Evolutionary conservation across 1,284 basidiomycete genomes (phyloP).

Genomic region (Afroboletus lepidellus): DNA sequence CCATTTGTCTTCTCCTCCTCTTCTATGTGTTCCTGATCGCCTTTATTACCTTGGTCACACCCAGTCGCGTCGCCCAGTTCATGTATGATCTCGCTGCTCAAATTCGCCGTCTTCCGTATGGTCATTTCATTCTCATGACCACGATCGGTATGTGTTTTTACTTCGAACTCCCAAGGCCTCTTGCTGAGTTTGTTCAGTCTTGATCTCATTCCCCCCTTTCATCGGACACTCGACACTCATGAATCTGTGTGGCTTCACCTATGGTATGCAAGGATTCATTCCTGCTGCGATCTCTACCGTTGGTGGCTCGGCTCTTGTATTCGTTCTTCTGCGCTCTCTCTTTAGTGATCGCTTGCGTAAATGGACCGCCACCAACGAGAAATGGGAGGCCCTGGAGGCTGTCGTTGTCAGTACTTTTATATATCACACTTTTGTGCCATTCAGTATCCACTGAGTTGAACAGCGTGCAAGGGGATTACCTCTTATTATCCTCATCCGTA

Average conservation of each 20-base stretch:
- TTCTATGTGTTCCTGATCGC: slow-evolving; percentile 26
- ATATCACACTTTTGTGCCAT: slow-evolving; percentile 2
- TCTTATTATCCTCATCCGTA: slow-evolving; percentile 75
- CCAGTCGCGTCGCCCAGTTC: slow-evolving; percentile 63
- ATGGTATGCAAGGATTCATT: slow-evolving; percentile 72
- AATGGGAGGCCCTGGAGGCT: slow-evolving; percentile 75
- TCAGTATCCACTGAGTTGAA: slow-evolving; percentile 7
- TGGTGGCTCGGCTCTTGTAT: slow-evolving; percentile 65
- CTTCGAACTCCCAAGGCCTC: slow-evolving; percentile 1
- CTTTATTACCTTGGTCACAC: slow-evolving; percentile 55
- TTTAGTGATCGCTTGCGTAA: slow-evolving; percentile 53
- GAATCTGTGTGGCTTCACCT: slow-evolving; percentile 78
- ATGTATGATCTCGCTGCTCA: slow-evolving; percentile 68
- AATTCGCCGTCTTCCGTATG: slow-evolving; percentile 57
- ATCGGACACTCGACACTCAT: slow-evolving; percentile 68
- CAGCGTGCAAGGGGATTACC: slow-evolving; percentile 71
- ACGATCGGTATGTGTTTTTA: slow-evolving; percentile 47
- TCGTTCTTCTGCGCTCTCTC: slow-evolving; percentile 58
- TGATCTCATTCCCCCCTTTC: slow-evolving; percentile 76
- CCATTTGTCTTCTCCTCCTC: slow-evolving; percentile 28
- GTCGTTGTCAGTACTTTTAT: slow-evolving; percentile 57
- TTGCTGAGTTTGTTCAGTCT: slow-evolving; percentile 40
- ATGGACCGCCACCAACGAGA: slow-evolving; percentile 63
- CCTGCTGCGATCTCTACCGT: slow-evolving; percentile 63
- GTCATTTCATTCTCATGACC: slow-evolving; percentile 57